phyloP scores from a whole-genome alignment of 306 rosid genomes.

The Quercus variabilis region DNA sequence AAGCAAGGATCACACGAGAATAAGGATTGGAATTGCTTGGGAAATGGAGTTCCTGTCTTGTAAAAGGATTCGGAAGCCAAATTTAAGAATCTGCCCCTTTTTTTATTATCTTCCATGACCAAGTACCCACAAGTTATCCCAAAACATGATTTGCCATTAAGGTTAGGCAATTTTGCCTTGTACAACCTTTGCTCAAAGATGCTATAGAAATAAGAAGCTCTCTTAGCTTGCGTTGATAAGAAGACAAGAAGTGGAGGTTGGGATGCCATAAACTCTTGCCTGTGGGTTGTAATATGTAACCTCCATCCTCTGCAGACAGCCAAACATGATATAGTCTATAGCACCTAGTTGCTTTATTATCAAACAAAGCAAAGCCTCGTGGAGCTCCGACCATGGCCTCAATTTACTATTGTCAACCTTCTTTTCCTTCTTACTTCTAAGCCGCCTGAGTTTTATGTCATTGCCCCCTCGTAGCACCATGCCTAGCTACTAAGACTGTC shows the following conservation, averaged over 20 bases:
- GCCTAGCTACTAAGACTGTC: no score
- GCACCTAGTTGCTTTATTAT: not conserved
- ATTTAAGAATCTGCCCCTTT: not conserved
- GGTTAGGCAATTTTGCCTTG: not conserved
- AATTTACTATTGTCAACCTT: not conserved
- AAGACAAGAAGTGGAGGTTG: not conserved
- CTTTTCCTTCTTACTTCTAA: not conserved
- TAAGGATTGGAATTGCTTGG: not conserved
- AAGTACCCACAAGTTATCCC: not conserved
- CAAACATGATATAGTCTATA: not conserved
- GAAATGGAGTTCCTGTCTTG: not conserved
- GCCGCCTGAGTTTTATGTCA: no score
- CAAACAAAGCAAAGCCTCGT: not conserved
- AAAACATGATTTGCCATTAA: not conserved
- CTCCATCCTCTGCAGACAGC: not conserved
- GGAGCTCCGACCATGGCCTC: not conserved
- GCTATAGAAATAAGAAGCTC: not conserved
- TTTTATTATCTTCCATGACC: not conserved
- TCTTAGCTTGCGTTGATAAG: not conserved
- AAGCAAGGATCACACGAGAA: not conserved
- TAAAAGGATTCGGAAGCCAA: not conserved
- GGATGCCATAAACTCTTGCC: not conserved
- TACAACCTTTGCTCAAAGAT: not conserved
- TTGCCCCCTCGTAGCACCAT: not conserved
- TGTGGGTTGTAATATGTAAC: not conserved